Evolutionary conservation across 176 grass and related monocot genomes (phyloP).

Genomic region (Poa pratensis): DNA sequence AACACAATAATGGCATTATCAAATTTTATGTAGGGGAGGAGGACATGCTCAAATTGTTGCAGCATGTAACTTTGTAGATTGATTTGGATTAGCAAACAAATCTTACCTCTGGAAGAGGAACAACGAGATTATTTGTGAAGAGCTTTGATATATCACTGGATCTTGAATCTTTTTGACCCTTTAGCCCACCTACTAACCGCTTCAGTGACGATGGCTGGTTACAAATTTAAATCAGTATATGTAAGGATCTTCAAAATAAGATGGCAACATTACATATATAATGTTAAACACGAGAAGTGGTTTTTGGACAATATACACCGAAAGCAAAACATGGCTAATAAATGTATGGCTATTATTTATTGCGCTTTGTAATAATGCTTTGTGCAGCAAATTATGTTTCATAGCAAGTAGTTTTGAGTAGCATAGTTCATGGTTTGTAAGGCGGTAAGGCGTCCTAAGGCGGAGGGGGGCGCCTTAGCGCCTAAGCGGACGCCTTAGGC

Average conservation of each 20-base stretch:
- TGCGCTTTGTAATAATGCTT: not conserved
- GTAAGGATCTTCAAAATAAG: not conserved
- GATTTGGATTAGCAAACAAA: conserved; percentile 24
- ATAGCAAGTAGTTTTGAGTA: not conserved
- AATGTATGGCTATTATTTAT: not conserved
- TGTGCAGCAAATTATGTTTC: conserved; percentile 17
- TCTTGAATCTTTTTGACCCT: conserved; percentile 59
- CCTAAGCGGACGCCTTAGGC: too few species aligned
- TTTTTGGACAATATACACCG: conserved; percentile 14
- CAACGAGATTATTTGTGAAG: conserved; percentile 70
- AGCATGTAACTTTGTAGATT: conserved; percentile 12
- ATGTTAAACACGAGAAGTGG: not conserved
- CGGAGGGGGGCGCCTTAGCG: too few species aligned
- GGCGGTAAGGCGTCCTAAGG: too few species aligned
- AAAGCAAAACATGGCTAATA: conserved; percentile 15
- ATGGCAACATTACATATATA: conserved; percentile 7
- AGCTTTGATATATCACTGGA: conserved; percentile 67
- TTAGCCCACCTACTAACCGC: conserved; percentile 65
- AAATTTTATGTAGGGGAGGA: conserved; percentile 1
- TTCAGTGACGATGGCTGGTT: conserved; percentile 76
- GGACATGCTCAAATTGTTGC: not conserved
- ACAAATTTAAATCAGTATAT: conserved; percentile 38
- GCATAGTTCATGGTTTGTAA: too few species aligned
- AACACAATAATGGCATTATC: conserved; percentile 15
- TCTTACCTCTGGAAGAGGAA: conserved; percentile 82